Base-by-base conservation (phyloP, 1,284 basidiomycete species). In the Amylostereum chailletii region DNA sequence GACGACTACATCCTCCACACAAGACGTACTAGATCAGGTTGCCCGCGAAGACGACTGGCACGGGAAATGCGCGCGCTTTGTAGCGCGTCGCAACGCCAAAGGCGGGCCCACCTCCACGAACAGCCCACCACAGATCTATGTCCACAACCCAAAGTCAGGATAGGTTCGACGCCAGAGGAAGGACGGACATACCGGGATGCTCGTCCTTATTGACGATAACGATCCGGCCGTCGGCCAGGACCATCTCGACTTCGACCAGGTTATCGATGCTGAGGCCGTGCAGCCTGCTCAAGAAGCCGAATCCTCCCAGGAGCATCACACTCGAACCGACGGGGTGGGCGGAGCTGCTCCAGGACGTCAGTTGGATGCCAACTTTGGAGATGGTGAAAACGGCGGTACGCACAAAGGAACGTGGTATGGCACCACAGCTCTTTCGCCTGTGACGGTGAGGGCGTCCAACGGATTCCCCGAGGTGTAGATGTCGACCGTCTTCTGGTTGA, bases 51-150 rank as follows among this genome's bases (percentile, higher is more conserved):
- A 94, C 90, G 9, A 89, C 81, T 2, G 91, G 89, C 2, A 94
- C 79, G 2, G 90, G 91, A 63, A 78, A 94, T 11, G 92, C 92
- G 60, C 77, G 85, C 26, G 83, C 86, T 57, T 90, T 88, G 65
- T 93, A 93, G 26, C 90, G 77, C 11, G 88, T 93, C n/a, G 83
- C 86, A 47, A 96, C 76, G 10, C 92, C 91, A 42, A 95, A 77
- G 2, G 83, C 79, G 1, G 92, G 76, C 0, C 91, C 93, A 4
- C 87, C 90, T 9, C 93, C 93, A 51, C 91, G 79, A 30, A 94
- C 64, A 3, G 85, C 92, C 90, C 90, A 96, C 87, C 89, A 94
- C 6, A 96, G 67, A 58, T 88, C 86, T 88, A 51, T 38, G 19
- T 19, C 19, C 19, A 38, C 30, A n/a, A 37, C 8, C n/a, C 26